Base-by-base conservation (phyloP, 2,329 filamentous ascomycete genomes). In the Thielaviopsis euricoi region DNA sequence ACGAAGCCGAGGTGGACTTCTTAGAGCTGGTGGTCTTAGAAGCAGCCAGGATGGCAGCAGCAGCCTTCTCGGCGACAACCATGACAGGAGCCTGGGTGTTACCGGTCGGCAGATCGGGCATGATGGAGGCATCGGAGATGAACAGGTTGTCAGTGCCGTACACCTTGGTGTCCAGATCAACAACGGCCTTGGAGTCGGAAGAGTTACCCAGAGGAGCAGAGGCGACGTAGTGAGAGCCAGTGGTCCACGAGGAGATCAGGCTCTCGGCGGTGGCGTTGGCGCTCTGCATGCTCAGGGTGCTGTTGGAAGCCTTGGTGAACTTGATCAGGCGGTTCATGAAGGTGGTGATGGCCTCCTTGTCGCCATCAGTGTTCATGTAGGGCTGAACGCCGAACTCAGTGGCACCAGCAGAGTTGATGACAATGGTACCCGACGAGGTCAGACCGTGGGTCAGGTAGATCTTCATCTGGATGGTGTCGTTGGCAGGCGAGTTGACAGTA, bases 101-200 rank as follows among this genome's bases (percentile, higher is more conserved):
- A 19, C 82, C 80, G 0, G 81, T 82, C 2, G 81, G 75, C 62
- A 86, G 78, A 62, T 83, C 83, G 0, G 84, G 83, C 71, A 85
- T 83, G 64, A 87, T 82, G 60, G 77, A 79, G 0, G 79, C 83
- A 64, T 87, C 83, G 5, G 86, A 79, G 17, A 86, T 77, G 64
- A 82, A 85, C 51, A 85, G 71, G 68, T 86, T 85, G 64, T 85
- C 80, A 0, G 79, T 85, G 49, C 82, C 82, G 64, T 80, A 85
- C 5, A 86, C 80, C 68, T 77, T 79, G 60, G 80, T 78, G 68
- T 85, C 73, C 10, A 74, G 66, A 63, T 85, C 82, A 0, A 85
- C 82, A 1, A 86, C 82, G 1, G 79, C 71, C 7, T 72, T 74
- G 17, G 81, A 80, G 53, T 71, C 71, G 19, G 68, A 69, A 22